These are phyloP conservation scores for Scheffersomyces ergatensis DNA, from an alignment of 805 yeast genomes.

Conservation along the genomic window DNA sequence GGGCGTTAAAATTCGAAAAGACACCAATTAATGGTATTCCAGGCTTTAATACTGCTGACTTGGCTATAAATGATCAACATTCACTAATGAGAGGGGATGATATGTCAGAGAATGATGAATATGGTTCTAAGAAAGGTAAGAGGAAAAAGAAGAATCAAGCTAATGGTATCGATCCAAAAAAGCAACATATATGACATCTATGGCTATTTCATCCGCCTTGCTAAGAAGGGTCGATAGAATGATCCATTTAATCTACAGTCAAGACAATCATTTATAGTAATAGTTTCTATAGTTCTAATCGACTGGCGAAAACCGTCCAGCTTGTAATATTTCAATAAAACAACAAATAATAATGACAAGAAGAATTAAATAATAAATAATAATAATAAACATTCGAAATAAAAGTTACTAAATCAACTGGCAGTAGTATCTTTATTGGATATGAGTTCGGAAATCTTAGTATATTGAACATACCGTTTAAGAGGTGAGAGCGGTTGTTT, in stretches of 20 bases:
- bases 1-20: slow-evolving; percentile 58
- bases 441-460: not conserved
- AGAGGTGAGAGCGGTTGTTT: not conserved
- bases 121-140: slow-evolving; percentile 29
- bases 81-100: slow-evolving; percentile 41
- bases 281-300: not conserved
- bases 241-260: too few relatives aligned
- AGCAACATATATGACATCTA: slow-evolving; percentile 28
- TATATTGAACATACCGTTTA: not conserved
- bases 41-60: slow-evolving; percentile 66
- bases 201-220: not conserved
- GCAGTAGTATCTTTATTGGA: not conserved
- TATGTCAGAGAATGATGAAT: slow-evolving; percentile 36
- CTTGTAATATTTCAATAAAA: not conserved
- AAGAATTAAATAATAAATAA: not conserved
- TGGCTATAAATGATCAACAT: slow-evolving; percentile 58
- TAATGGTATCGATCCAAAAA: slow-evolving; percentile 31
- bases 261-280: too few relatives aligned
- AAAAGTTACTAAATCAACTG: not conserved
- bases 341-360: not conserved
- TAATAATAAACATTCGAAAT: not conserved
- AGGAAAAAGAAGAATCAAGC: slow-evolving; percentile 35
- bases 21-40: slow-evolving; percentile 71
- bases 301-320: not conserved
- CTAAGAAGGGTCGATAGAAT: too few relatives aligned